phyloP scores from a whole-genome alignment of 1,284 basidiomycete genomes.

The Irpex sp. region DNA sequence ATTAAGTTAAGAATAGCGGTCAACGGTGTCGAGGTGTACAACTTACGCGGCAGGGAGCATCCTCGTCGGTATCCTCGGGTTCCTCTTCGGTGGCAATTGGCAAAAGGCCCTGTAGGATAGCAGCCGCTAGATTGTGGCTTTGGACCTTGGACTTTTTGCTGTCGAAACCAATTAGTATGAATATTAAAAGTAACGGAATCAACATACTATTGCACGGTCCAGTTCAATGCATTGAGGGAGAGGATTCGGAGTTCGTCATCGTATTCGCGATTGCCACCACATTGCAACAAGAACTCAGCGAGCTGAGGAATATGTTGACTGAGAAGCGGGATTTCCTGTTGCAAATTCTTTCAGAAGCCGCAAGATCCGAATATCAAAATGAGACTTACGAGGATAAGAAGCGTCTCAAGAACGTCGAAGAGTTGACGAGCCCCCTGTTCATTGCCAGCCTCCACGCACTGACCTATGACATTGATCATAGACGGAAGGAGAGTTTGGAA shows the following conservation, averaged over 20 bases:
- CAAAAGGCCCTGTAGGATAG: slow-evolving; percentile 90
- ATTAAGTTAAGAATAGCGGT: slow-evolving; percentile 9
- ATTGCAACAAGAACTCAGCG: slow-evolving; percentile 85
- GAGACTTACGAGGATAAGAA: slow-evolving; percentile 78
- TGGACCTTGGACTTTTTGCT: slow-evolving; percentile 98
- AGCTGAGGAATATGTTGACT: slow-evolving; percentile 88
- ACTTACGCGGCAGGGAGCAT: slow-evolving; percentile 85
- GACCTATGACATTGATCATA: slow-evolving; percentile 90
- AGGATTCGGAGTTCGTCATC: slow-evolving; percentile 87
- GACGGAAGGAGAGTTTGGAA: slow-evolving; percentile 89
- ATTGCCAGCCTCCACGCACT: slow-evolving; percentile 81
- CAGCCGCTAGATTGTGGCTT: slow-evolving; percentile 79
- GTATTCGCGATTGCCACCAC: slow-evolving; percentile 78
- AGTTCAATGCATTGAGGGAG: slow-evolving; percentile 92
- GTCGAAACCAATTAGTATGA: slow-evolving; percentile 8
- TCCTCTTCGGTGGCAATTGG: slow-evolving; percentile 91
- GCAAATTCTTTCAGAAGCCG: background rate
- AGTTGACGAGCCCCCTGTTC: slow-evolving; percentile 85
- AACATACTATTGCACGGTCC: slow-evolving; percentile 91
- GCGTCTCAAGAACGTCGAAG: slow-evolving; percentile 95
- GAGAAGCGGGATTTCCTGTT: slow-evolving; percentile 88
- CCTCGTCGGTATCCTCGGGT: slow-evolving; percentile 87
- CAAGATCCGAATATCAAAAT: background rate
- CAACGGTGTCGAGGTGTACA: background rate
- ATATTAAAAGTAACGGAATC: background rate